Evolutionary conservation across 768 basidiomycete genomes (phyloP).

Genomic region (Suillus paluster): DNA sequence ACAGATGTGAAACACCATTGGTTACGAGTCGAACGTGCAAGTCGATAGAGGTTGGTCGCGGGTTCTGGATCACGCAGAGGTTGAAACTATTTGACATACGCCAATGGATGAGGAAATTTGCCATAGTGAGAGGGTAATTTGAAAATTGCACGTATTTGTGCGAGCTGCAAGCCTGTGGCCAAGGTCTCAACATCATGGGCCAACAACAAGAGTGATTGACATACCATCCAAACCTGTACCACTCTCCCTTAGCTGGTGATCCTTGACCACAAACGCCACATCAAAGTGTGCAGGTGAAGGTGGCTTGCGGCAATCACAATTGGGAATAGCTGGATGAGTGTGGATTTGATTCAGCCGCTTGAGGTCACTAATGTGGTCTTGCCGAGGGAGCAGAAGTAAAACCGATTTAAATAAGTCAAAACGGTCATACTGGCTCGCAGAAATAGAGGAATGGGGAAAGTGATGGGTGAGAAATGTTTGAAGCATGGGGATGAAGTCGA

Average conservation of each 20-base stretch:
- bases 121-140: conserved; percentile 20
- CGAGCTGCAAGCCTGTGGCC: no score
- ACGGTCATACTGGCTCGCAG: no score
- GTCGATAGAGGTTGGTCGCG: neutral
- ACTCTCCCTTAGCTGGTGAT: neutral
- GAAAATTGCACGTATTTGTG: conserved; percentile 34
- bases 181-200: no score
- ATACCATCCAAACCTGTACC: neutral
- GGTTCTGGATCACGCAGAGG: conserved; percentile 10
- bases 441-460: neutral
- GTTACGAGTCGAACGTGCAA: conserved; percentile 12
- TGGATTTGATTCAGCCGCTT: neutral
- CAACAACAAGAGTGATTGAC: no score
- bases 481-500: conserved; percentile 13
- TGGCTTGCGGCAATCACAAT: neutral
- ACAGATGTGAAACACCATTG: neutral
- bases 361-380: neutral
- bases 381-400: neutral
- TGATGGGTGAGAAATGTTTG: no score
- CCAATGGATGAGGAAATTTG: conserved; percentile 19
- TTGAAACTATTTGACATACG: conserved; percentile 33
- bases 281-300: conserved; percentile 3
- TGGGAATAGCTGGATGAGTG: neutral
- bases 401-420: neutral
- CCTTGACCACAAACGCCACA: neutral